These are phyloP conservation scores for Solanum virginianum DNA, from an alignment of 257 asterid species.

Conservation along the genomic window DNA sequence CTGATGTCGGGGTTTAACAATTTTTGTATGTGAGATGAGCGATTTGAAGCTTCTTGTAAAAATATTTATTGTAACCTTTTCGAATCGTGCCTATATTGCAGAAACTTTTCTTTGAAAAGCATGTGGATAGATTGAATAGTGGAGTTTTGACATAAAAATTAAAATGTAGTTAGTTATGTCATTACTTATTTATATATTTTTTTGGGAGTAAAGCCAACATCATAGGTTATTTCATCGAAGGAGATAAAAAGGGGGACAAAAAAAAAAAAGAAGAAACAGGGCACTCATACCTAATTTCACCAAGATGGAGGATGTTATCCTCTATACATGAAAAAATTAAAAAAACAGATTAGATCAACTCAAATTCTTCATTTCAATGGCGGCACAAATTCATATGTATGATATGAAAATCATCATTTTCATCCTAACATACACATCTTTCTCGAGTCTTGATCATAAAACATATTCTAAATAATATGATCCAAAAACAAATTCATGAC, in stretches of 20 bases:
- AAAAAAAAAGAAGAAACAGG: no score
- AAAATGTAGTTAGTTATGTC: no score
- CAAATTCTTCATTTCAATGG: neutral
- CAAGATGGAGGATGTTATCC: neutral
- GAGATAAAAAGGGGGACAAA: no score
- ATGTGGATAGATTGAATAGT: constrained; percentile 1
- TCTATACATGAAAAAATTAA: neutral
- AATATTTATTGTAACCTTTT: neutral
- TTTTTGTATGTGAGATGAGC: neutral
- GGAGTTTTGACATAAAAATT: no score
- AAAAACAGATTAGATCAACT: neutral
- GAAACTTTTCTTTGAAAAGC: neutral
- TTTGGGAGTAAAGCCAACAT: no score
- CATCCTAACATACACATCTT: neutral
- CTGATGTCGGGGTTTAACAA: neutral
- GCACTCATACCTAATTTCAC: no score
- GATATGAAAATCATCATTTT: neutral
- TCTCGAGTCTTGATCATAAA: no score
- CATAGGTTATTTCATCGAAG: no score
- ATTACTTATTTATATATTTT: no score
- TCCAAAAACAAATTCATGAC: no score
- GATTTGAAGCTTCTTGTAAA: neutral
- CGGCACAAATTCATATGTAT: neutral
- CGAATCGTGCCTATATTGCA: neutral
- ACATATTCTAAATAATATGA: no score